Conservation (phyloP, 306 rosid species). For the Castanea mollissima region DNA sequence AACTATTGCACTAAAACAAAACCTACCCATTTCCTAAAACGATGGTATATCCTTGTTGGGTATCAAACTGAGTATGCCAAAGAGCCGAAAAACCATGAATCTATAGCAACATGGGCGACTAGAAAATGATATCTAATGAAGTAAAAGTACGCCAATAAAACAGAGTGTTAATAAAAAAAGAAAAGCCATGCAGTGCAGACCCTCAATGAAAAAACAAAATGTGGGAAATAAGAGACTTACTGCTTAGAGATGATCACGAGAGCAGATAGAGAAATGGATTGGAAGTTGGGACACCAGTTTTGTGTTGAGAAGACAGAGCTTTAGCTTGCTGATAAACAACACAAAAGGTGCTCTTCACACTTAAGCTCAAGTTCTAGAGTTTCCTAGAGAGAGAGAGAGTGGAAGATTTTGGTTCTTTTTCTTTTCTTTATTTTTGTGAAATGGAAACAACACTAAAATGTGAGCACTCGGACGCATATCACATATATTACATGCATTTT, state of each 20-base stretch:
- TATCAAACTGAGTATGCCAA: background rate
- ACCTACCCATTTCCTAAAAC: background rate
- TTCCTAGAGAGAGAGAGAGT: slow-evolving; percentile 15
- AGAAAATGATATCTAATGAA: background rate
- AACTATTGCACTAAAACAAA: background rate
- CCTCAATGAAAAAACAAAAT: slow-evolving; percentile 3
- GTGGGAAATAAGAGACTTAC: background rate
- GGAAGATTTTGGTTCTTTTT: background rate
- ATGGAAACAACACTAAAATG: background rate
- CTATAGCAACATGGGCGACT: background rate
- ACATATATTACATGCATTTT: background rate
- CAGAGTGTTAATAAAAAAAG: background rate
- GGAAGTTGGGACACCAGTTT: slow-evolving; percentile 5
- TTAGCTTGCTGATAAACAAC: background rate
- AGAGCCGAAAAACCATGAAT: background rate
- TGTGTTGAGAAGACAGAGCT: background rate
- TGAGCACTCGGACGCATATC: background rate
- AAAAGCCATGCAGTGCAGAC: background rate
- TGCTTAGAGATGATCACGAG: background rate
- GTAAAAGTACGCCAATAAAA: background rate
- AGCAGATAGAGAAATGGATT: background rate
- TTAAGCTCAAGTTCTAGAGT: slow-evolving; percentile 29
- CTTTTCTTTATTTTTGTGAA: background rate
- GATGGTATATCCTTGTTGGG: background rate
- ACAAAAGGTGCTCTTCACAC: background rate